Conservation (phyloP, 805 yeast species). For the Kodamaea leandrae region DNA sequence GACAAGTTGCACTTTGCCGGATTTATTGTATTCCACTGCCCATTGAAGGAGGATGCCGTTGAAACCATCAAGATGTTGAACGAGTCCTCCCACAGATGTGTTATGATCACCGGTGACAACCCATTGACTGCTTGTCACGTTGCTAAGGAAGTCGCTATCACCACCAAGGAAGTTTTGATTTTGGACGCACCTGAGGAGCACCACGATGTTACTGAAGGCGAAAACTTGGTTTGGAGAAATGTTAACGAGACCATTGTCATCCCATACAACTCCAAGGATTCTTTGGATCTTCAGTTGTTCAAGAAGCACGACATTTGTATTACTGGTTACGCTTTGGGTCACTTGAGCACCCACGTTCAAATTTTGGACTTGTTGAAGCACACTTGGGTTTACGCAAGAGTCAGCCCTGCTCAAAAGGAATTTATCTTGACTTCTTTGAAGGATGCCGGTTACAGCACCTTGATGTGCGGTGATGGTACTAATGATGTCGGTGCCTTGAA, state of each 20-base stretch:
- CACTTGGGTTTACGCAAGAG: conserved; percentile 97
- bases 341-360: conserved; percentile 65
- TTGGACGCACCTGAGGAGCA: conserved; percentile 80
- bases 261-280: conserved; percentile 61
- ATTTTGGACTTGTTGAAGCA: conserved; percentile 73
- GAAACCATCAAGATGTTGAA: conserved; percentile 89
- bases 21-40: conserved; percentile 95
- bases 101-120: conserved; percentile 98
- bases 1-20: conserved; percentile 77
- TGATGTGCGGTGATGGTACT: conserved; percentile 99
- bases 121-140: conserved; percentile 98
- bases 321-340: conserved; percentile 84
- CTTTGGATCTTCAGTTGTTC: conserved; percentile 56
- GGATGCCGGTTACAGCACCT: conserved; percentile 83
- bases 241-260: conserved; percentile 71
- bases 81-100: conserved; percentile 91
- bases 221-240: conserved; percentile 77
- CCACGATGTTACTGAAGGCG: conserved; percentile 43
- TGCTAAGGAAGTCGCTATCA: conserved; percentile 87
- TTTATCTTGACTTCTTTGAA: conserved; percentile 80
- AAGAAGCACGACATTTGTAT: conserved; percentile 79
- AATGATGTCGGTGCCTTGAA: conserved; percentile 98
- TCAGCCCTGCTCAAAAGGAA: conserved; percentile 94
- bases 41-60: conserved; percentile 89
- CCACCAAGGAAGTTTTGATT: conserved; percentile 78